phyloP scores from a whole-genome alignment of 345 rosid species.

The Conringia planisiliqua region DNA sequence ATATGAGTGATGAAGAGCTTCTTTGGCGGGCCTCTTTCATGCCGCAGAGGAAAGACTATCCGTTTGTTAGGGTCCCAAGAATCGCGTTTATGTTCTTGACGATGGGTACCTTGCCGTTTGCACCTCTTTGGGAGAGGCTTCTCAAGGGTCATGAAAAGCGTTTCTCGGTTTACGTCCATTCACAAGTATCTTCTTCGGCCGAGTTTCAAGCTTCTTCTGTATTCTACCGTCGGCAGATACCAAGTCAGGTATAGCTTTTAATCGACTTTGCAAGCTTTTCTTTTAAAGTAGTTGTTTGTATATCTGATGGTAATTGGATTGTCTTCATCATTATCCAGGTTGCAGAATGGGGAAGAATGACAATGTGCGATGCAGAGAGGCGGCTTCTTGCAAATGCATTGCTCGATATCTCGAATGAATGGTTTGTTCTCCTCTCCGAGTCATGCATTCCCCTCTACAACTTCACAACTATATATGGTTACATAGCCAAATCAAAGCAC shows the following conservation, averaged over 20 bases:
- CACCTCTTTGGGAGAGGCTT: constrained; percentile 88
- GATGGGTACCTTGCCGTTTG: constrained; percentile 77
- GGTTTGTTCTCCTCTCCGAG: constrained; percentile 88
- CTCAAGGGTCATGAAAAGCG: constrained; percentile 62
- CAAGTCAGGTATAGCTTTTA: constrained; percentile 66
- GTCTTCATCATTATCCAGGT: constrained; percentile 39
- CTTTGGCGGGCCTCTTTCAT: constrained; percentile 73
- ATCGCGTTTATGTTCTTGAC: constrained; percentile 93
- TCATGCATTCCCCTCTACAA: constrained; percentile 89
- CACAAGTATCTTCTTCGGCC: constrained; percentile 53
- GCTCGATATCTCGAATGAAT: constrained; percentile 81
- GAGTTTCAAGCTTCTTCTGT: constrained; percentile 53
- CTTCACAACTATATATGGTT: constrained; percentile 55
- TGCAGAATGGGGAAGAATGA: constrained; percentile 95
- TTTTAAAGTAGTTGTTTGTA: not conserved
- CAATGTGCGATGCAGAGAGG: constrained; percentile 90
- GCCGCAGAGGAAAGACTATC: constrained; percentile 60
- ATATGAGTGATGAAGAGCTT: constrained; percentile 75
- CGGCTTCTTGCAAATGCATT: constrained; percentile 88
- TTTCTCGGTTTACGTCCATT: constrained; percentile 77
- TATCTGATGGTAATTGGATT: not conserved
- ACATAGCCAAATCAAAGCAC: constrained; percentile 54
- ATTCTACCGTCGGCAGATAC: constrained; percentile 72
- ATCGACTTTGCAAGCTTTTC: not conserved
- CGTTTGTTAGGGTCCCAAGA: constrained; percentile 68